Evolutionary conservation across 805 yeast species (phyloP), one percentile per base, ranked within the genome.

Genomic region (Monosporozyma unispora): DNA sequence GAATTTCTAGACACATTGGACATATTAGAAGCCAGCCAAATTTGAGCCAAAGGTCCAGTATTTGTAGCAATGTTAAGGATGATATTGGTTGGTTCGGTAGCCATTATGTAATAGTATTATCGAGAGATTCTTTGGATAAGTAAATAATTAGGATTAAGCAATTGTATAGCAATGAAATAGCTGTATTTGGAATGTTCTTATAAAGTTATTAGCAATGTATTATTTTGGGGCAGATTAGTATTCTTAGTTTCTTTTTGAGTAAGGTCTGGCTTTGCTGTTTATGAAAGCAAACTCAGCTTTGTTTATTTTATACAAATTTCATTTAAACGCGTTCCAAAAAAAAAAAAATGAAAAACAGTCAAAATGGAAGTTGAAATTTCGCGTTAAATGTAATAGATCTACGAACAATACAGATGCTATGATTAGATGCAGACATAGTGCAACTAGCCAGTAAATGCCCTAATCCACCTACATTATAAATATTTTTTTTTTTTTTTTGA

Each of bases 11-110:
- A 55, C 14, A 63, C 41, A 35, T 55, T 63, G 4, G 63, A 54
- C 67, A 89, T 76, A 62, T 87, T 89, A 19, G 96, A 91, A 9
- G 96, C 96, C 44, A 89, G 73, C 96, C 96, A 89, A 8, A 88
- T 89, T 55, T 83, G 86, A 2, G 95, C 95, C 52, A 89, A 71
- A 1, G 96, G 96, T 2, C 96, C 95, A 61, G 82, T 82, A 52
- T 79, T 81, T 2, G 86, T 73, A 19, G 62, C 52, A 11, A 62
- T 51, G 46, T 58, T 54, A 27, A 56, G 50, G 25, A 45, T 44
- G 21, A 38, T 38, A 11, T 38, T 44, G 12, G 48, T 44, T 47
- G 46, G 44, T 39, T 49, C 47, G 31, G 46, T 41, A 22, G 23
- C 22, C 45, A 41, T 40, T 35, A 23, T 44, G 37, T 19, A 6